Evolutionary conservation across 2,329 filamentous ascomycete genomes (phyloP).

Genomic region (Lasiodiplodia sp.): DNA sequence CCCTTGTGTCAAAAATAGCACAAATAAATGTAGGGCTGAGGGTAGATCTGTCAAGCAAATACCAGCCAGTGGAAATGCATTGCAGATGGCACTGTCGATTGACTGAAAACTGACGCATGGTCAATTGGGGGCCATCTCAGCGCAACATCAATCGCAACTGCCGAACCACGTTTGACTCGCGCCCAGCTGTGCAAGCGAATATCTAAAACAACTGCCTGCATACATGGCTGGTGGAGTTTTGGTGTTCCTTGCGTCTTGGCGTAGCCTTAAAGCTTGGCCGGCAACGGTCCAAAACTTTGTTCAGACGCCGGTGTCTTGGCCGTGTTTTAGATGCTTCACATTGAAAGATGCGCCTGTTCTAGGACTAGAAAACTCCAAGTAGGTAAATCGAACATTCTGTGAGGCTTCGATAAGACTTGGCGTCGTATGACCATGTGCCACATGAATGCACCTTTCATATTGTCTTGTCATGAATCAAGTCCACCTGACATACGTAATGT

Average conservation of each 20-base stretch:
- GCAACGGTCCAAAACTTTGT: conserved; percentile 18
- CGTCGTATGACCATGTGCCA: not conserved
- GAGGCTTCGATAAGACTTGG: not conserved
- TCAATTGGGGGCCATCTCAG: too few relatives aligned
- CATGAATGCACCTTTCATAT: not conserved
- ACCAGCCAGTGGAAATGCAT: too few relatives aligned
- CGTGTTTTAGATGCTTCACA: conserved; percentile 8
- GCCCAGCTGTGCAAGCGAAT: not conserved
- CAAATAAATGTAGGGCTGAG: not conserved
- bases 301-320: conserved; percentile 14
- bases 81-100: too few relatives aligned
- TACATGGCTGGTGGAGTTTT: not conserved
- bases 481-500: not conserved
- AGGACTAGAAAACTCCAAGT: not conserved
- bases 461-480: not conserved
- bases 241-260: not conserved
- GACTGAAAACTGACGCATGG: too few relatives aligned
- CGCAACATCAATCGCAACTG: too few relatives aligned
- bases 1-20: not conserved
- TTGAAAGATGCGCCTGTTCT: not conserved
- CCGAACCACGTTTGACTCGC: not conserved
- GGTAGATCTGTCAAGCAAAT: too few relatives aligned
- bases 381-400: not conserved
- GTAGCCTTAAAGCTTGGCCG: conserved; percentile 3
- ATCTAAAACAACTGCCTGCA: not conserved